These are phyloP conservation scores for Smallanthus sonchifolius DNA, from an alignment of 129 eudicot genomes.

Conservation along the genomic window DNA sequence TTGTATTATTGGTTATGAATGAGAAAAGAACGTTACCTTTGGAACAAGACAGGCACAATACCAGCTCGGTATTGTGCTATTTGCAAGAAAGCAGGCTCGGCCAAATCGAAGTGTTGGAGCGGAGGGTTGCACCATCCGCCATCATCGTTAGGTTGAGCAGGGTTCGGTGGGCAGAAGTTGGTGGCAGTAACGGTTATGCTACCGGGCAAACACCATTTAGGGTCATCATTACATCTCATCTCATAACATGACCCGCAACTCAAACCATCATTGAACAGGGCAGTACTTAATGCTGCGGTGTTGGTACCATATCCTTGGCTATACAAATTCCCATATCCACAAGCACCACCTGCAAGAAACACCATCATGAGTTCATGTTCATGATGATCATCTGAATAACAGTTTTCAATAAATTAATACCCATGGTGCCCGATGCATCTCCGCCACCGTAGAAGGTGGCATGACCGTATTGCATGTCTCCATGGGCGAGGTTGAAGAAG, in stretches of 20 bases:
- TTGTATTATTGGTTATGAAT: background rate
- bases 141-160: conserved; percentile 52
- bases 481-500: conserved; percentile 23
- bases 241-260: conserved; percentile 81
- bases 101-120: conserved; percentile 75
- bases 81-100: conserved; percentile 82
- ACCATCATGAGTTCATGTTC: background rate
- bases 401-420: conserved; percentile 12
- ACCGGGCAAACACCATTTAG: conserved; percentile 66
- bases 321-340: conserved; percentile 84
- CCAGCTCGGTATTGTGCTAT: conserved; percentile 82
- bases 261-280: conserved; percentile 68
- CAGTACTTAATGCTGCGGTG: conserved; percentile 81
- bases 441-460: conserved; percentile 93
- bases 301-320: conserved; percentile 78
- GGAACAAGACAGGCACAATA: conserved; percentile 68
- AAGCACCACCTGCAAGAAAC: conserved; percentile 68
- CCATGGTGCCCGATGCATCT: conserved; percentile 96
- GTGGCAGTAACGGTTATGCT: conserved; percentile 66
- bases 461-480: conserved; percentile 60
- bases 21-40: conserved; percentile 41
- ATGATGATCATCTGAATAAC: background rate
- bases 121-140: conserved; percentile 98
- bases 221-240: conserved; percentile 57
- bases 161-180: conserved; percentile 84